A percentile compares a stretch with the other conserved stretches of the same genome.
These are phyloP conservation scores for Penicillium sp. DNA, from an alignment of 2,329 filamentous ascomycete genomes.

Conservation along the genomic window DNA sequence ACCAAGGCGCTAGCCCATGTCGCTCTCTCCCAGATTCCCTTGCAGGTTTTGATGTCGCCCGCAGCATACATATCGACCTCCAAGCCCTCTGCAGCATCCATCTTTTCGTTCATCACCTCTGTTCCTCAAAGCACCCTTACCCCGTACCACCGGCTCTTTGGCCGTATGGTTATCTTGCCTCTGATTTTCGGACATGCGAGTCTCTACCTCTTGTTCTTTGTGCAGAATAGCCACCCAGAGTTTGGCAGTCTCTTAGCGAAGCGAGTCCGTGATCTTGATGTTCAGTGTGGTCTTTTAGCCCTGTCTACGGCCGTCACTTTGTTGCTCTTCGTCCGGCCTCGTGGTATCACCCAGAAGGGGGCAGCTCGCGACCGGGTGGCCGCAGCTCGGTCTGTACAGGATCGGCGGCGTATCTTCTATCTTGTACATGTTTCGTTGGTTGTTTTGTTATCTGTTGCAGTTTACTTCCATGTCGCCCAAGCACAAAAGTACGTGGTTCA, in stretches of 20 bases:
- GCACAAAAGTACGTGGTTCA: constrained; percentile 57
- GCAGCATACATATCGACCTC: constrained; percentile 42
- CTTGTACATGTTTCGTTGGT: constrained; percentile 56
- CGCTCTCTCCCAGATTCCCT: constrained; percentile 59
- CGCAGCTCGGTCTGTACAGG: constrained; percentile 18
- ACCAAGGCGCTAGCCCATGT: constrained; percentile 64
- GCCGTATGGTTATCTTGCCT: constrained; percentile 53
- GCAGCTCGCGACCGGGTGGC: constrained; percentile 11
- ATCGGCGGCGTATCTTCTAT: constrained; percentile 54
- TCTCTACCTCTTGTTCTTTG: constrained; percentile 61
- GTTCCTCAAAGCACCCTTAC: constrained; percentile 59
- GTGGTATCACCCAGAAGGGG: constrained; percentile 28
- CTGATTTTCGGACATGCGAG: constrained; percentile 55
- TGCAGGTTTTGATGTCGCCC: constrained; percentile 58
- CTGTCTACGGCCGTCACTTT: constrained; percentile 49
- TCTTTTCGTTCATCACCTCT: constrained; percentile 54
- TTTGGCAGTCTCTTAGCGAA: constrained; percentile 49
- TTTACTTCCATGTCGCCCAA: constrained; percentile 59
- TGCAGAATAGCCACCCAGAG: constrained; percentile 44
- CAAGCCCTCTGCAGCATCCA: constrained; percentile 48
- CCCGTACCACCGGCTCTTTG: constrained; percentile 58
- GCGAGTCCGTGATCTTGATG: constrained; percentile 58
- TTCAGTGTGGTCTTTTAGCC: constrained; percentile 56
- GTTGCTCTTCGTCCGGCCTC: constrained; percentile 50
- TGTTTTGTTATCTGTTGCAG: constrained; percentile 47